Conservation (phyloP, 148 eudicot species). For the Diospyros lotus region DNA sequence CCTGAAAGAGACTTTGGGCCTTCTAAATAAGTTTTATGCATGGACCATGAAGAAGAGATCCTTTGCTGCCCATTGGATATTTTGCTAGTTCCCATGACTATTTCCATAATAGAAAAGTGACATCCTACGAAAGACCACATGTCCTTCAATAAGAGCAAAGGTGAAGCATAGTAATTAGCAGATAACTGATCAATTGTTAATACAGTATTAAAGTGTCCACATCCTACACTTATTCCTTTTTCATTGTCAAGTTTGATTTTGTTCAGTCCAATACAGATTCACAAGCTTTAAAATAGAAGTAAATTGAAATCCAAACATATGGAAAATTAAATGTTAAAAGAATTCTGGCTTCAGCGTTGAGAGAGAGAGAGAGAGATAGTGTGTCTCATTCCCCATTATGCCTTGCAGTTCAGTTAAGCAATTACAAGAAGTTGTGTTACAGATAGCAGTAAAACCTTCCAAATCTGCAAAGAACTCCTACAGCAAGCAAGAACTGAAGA, state of each 20-base stretch:
- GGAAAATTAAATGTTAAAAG: neutral
- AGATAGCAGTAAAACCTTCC: too few species aligned
- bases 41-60: slow-evolving; percentile 84
- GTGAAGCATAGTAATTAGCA: neutral
- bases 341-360: too few species aligned
- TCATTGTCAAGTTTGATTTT: neutral
- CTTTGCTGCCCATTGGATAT: slow-evolving; percentile 93
- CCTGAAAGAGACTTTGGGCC: slow-evolving; percentile 71
- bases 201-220: neutral
- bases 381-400: too few species aligned
- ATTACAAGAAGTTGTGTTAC: too few species aligned
- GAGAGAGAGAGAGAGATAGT: too few species aligned
- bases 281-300: neutral
- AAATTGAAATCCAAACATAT: neutral
- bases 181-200: neutral
- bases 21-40: slow-evolving; percentile 89
- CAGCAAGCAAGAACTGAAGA: too few species aligned
- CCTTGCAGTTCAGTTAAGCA: too few species aligned
- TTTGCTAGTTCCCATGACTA: slow-evolving; percentile 88
- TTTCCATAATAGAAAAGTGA: slow-evolving; percentile 84
- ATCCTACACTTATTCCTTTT: slow-evolving; percentile 4
- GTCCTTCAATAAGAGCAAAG: slow-evolving; percentile 7
- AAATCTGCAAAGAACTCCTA: too few species aligned
- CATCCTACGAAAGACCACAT: slow-evolving; percentile 54
- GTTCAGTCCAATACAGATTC: neutral